These are phyloP conservation scores for Neospermospora avenae DNA, from an alignment of 2,329 filamentous ascomycete genomes.

Conservation along the genomic window DNA sequence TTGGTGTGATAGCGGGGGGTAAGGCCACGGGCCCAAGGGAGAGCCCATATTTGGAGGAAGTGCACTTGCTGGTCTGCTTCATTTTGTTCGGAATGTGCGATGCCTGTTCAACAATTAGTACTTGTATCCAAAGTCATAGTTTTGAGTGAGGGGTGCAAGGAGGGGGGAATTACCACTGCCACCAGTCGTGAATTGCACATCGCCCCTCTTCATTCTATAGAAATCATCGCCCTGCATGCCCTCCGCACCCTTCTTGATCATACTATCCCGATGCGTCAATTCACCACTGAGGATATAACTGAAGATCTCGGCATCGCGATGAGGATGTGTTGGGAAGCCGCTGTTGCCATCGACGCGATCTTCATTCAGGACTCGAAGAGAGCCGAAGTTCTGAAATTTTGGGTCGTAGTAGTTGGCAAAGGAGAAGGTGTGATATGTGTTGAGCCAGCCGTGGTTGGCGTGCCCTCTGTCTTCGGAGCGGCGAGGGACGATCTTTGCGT, in stretches of 20 bases:
- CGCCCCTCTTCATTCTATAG: conserved; percentile 69
- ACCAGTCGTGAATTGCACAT: conserved; percentile 89
- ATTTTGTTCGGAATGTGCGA: conserved; percentile 81
- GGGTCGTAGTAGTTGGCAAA: conserved; percentile 66
- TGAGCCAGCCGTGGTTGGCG: conserved; percentile 81
- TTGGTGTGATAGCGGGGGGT: conserved; percentile 73
- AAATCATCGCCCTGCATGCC: conserved; percentile 55
- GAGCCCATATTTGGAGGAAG: conserved; percentile 86
- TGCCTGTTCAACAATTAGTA: conserved; percentile 40
- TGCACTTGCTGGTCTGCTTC: conserved; percentile 70
- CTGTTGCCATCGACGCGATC: conserved; percentile 71
- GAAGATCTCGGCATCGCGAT: conserved; percentile 88
- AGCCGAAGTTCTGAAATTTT: conserved; percentile 65
- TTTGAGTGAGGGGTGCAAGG: not conserved
- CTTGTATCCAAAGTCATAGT: conserved; percentile 22
- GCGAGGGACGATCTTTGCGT: conserved; percentile 72
- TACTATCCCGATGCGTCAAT: conserved; percentile 82
- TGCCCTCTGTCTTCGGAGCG: conserved; percentile 71
- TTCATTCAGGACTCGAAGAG: conserved; percentile 83
- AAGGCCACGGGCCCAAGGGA: conserved; percentile 72
- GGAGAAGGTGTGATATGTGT: conserved; percentile 82
- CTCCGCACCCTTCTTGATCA: conserved; percentile 68
- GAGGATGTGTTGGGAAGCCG: conserved; percentile 82
- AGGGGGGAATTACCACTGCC: conserved; percentile 57
- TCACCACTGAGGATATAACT: conserved; percentile 82